Conservation (phyloP, 2,329 filamentous ascomycete species). For the Zalaria obscura region DNA sequence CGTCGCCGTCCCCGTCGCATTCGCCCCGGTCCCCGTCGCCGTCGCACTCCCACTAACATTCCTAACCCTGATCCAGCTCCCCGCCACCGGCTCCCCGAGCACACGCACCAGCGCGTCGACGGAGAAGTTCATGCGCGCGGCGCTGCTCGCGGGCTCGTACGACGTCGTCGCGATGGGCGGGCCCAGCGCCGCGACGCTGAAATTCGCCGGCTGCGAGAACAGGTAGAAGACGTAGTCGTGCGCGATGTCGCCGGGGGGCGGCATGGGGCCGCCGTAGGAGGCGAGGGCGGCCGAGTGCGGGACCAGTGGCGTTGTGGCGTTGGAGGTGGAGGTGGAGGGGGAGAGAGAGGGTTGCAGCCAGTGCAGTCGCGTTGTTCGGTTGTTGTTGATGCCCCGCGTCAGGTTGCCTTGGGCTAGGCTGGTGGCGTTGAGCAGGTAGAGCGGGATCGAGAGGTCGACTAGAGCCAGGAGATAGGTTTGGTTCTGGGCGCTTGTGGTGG, state of each 20-base stretch:
- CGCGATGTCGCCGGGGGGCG: conserved; percentile 12
- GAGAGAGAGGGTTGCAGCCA: conserved; percentile 14
- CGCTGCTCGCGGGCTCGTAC: background rate
- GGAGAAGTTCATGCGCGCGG: background rate
- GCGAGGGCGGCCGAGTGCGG: conserved; percentile 9
- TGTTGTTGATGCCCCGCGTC: conserved; percentile 10
- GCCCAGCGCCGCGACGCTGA: conserved; percentile 9
- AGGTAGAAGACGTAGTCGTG: conserved; percentile 18
- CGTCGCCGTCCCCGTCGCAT: background rate
- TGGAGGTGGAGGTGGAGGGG: conserved; percentile 5
- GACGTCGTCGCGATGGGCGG: background rate
- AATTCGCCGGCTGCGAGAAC: conserved; percentile 13
- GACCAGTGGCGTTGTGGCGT: conserved; percentile 7
- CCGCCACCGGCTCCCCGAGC: background rate
- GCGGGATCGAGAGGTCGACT: conserved; percentile 12
- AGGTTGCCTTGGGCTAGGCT: conserved; percentile 5
- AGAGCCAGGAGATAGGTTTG: conserved; percentile 12
- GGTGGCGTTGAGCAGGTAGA: conserved; percentile 7
- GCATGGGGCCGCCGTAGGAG: conserved; percentile 11
- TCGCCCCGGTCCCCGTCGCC: background rate
- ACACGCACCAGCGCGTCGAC: background rate
- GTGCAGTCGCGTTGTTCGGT: conserved; percentile 17
- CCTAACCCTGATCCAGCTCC: background rate
- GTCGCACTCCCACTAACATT: background rate
- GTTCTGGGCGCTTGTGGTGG: background rate